Evolutionary conservation across 768 basidiomycete genomes (phyloP).

Genomic region (Suillus hirtellus): DNA sequence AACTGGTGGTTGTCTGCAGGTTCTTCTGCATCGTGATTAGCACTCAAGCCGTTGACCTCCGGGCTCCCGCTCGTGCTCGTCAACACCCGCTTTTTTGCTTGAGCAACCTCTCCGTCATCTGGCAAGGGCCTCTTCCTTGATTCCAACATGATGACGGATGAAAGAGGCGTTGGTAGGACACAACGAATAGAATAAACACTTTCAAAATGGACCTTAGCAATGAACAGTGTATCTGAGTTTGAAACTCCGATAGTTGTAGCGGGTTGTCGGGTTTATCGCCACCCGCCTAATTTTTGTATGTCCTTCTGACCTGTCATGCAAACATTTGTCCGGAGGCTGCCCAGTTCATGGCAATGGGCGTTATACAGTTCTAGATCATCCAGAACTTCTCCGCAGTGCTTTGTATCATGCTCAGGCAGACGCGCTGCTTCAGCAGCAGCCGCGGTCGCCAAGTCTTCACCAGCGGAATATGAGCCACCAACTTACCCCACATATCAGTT

Average conservation of each 20-base stretch:
- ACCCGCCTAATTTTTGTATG: slow-evolving; percentile 1
- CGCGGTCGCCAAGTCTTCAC: slow-evolving; percentile 31
- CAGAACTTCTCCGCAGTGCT: slow-evolving; percentile 3
- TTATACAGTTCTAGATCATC: slow-evolving; percentile 16
- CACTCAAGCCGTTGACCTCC: slow-evolving; percentile 48
- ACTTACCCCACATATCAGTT: slow-evolving; percentile 45
- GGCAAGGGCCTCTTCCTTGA: slow-evolving; percentile 60
- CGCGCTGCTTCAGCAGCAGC: slow-evolving; percentile 48
- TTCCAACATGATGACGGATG: slow-evolving; percentile 41
- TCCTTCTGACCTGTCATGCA: slow-evolving; percentile 24
- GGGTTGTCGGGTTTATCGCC: slow-evolving; percentile 1
- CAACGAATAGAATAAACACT: slow-evolving; percentile 15
- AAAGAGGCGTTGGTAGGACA: slow-evolving; percentile 13
- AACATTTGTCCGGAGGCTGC: slow-evolving; percentile 26
- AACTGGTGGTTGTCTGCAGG: slow-evolving; percentile 55
- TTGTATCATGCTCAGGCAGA: slow-evolving; percentile 17
- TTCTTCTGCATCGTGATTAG: slow-evolving; percentile 37
- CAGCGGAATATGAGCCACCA: slow-evolving; percentile 18
- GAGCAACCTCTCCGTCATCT: slow-evolving; percentile 49
- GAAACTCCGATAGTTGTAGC: slow-evolving; percentile 28
- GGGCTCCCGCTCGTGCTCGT: slow-evolving; percentile 53
- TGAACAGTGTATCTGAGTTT: slow-evolving; percentile 16
- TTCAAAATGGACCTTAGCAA: slow-evolving; percentile 16
- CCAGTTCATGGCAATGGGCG: slow-evolving; percentile 29
- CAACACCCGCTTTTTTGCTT: slow-evolving; percentile 59